Base-by-base conservation (phyloP, 345 rosid genomes). In the Boechera retrofracta region DNA sequence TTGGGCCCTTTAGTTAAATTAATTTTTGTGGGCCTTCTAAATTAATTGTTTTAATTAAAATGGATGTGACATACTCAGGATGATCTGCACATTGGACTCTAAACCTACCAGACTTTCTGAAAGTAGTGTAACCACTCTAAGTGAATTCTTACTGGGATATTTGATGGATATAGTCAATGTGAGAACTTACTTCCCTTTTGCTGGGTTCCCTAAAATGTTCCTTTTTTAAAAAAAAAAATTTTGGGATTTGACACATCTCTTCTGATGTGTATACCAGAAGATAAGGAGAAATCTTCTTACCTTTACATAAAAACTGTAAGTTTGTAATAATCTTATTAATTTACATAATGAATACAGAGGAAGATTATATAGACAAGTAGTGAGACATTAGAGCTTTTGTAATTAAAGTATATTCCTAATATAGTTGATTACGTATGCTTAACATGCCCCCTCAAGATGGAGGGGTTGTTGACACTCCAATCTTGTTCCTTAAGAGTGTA, bases 61-160 rank as follows among this genome's bases (percentile, higher is more conserved):
- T 16, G 85, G 84, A 7, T 85, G 91, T 81, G 92, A 89, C 60
- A 67, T 92, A 85, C 89, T 94, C 54, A 83, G 89, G 77, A 77
- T 92, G 73, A 89, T 94, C 58, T 61, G 74, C 38, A 64, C 7
- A 4, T 80, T 94, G 75, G 97, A 92, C 75, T 82, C 91, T 35
- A 80, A 78, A 70, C 98, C 97, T 64, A 84, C 95, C 3, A 87
- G 66, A 53, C 88, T 94, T 71, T 87, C 92, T 59, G 88, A 90
- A 72, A 78, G 81, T 65, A 82, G 89, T 73, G 45, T 92, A 69
- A 41, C 60, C 72, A 63, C 75, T 69, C 80, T 94, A 26, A 80
- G 82, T 77, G 82, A 81, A 70, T 84, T 78, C 78, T 81, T 90
- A 16, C 16, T 0, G 16, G 16, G 16, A 16, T 16, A 90, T 82